Evolutionary conservation across 2,329 filamentous ascomycete genomes (phyloP).

Genomic region (Cercospora sp.): DNA sequence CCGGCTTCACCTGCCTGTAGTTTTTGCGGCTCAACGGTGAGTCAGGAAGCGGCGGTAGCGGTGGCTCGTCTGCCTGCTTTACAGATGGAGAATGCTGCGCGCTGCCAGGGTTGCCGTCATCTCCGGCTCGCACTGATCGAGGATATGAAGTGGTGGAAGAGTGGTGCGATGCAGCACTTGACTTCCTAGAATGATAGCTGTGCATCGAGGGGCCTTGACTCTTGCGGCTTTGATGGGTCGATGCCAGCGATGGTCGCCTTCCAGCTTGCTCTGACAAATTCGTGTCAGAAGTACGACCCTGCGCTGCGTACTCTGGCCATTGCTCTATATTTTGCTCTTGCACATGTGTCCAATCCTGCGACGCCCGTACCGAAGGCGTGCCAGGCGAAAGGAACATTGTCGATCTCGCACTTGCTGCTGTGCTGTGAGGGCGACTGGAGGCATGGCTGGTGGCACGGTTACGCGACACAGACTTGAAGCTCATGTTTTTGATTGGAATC

Average conservation of each 20-base stretch:
- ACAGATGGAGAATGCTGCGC: neutral
- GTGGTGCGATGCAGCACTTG: slow-evolving; percentile 2
- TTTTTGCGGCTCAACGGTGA: slow-evolving; percentile 1
- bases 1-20: neutral
- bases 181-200: slow-evolving; percentile 5
- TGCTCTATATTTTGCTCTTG: neutral
- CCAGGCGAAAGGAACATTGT: neutral
- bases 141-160: slow-evolving; percentile 3
- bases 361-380: neutral
- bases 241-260: neutral
- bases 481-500: slow-evolving; percentile 8
- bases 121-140: neutral
- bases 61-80: neutral
- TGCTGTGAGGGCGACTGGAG: slow-evolving; percentile 3
- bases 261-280: neutral
- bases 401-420: neutral
- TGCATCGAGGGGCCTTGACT: neutral
- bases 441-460: slow-evolving; percentile 4
- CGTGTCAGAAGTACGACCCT: neutral
- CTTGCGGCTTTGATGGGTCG: slow-evolving; percentile 6
- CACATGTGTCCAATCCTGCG: neutral
- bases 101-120: neutral
- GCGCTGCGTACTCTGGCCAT: neutral
- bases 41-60: neutral
- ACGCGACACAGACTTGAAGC: neutral